A percentile compares a stretch with the other conserved stretches of the same genome.
Conservation (phyloP, 495 filamentous ascomycete species). For the Staphylotrichum longicolle region DNA sequence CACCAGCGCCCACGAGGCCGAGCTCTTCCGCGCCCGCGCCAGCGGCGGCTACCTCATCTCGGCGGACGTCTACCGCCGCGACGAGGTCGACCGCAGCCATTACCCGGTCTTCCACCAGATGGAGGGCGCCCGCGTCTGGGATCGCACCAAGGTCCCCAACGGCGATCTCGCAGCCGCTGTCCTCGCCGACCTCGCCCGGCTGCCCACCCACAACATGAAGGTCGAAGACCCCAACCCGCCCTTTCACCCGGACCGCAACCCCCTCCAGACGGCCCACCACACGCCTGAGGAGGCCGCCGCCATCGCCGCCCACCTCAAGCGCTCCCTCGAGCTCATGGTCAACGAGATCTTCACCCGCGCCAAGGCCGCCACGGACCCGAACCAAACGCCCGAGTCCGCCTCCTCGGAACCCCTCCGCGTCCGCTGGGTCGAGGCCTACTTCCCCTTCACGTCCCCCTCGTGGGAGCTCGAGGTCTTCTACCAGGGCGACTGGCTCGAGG, state of each 20-base stretch:
- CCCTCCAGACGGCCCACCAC: slow-evolving; percentile 71
- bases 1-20: slow-evolving; percentile 88
- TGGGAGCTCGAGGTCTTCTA: slow-evolving; percentile 98
- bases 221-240: slow-evolving; percentile 86
- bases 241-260: slow-evolving; percentile 75
- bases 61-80: slow-evolving; percentile 94
- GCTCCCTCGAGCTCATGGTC: slow-evolving; percentile 83
- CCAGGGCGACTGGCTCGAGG: slow-evolving; percentile 90
- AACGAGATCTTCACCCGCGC: slow-evolving; percentile 83
- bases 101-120: slow-evolving; percentile 99
- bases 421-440: slow-evolving; percentile 94
- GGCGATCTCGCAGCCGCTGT: slow-evolving; percentile 63
- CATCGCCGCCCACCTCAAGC: slow-evolving; percentile 80
- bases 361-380: slow-evolving; percentile 56
- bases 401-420: slow-evolving; percentile 69
- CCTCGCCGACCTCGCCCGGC: slow-evolving; percentile 58
- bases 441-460: slow-evolving; percentile 91
- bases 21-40: slow-evolving; percentile 71
- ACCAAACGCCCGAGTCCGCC: slow-evolving; percentile 37
- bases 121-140: slow-evolving; percentile 93
- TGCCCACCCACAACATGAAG: slow-evolving; percentile 69
- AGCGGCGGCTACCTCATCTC: slow-evolving; percentile 82
- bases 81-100: slow-evolving; percentile 91
- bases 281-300: slow-evolving; percentile 74
- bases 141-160: slow-evolving; percentile 57